These are phyloP conservation scores for Debaryomyces coudertii DNA, from an alignment of 1,139 yeast genomes.

Conservation along the genomic window DNA sequence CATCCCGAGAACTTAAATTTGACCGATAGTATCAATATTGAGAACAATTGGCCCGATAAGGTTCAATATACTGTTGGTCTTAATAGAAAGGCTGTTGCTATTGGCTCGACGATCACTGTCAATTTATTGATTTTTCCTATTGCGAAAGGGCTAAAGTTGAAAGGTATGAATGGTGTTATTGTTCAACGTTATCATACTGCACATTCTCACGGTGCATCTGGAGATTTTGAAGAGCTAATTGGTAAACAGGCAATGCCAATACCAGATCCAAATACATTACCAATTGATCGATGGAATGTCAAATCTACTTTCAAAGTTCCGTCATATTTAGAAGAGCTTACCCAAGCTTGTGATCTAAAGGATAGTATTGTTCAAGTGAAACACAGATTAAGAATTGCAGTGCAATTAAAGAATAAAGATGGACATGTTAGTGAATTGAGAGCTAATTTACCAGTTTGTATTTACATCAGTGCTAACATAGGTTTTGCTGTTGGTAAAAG, in stretches of 20 bases:
- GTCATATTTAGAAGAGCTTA: constrained; percentile 49
- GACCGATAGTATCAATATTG: constrained; percentile 59
- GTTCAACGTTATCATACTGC: constrained; percentile 52
- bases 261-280: constrained; percentile 30
- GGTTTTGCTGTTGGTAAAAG: constrained; percentile 56
- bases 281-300: constrained; percentile 55
- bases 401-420: constrained; percentile 58
- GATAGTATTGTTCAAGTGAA: constrained; percentile 55
- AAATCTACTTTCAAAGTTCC: constrained; percentile 56
- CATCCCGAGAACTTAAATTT: constrained; percentile 53
- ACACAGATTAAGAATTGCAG: constrained; percentile 60
- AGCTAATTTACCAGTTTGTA: constrained; percentile 64
- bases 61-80: constrained; percentile 64
- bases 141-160: constrained; percentile 54
- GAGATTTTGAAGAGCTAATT: constrained; percentile 44
- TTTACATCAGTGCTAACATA: constrained; percentile 57
- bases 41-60: constrained; percentile 66
- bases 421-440: constrained; percentile 71
- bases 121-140: constrained; percentile 60
- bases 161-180: constrained; percentile 51
- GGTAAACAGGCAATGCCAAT: constrained; percentile 34
- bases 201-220: constrained; percentile 44
- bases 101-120: constrained; percentile 60
- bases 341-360: constrained; percentile 60
- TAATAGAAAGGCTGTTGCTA: constrained; percentile 59